Base-by-base conservation (phyloP, 2,329 filamentous ascomycete species). In the Coniochaeta pulveracea region DNA sequence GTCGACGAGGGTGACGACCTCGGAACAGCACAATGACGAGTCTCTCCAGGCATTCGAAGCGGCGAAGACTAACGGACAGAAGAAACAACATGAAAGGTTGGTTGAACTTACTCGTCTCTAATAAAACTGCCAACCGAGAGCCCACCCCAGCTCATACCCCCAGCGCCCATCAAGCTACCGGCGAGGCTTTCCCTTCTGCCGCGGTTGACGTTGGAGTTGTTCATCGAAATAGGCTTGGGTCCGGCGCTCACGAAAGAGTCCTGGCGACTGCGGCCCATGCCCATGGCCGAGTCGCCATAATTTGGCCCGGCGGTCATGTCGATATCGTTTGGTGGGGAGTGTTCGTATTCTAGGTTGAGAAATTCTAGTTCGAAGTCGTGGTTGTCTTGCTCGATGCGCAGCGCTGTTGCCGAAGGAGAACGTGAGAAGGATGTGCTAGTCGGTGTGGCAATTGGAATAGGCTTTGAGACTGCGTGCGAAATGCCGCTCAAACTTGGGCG, bases 61-160 rank as follows among this genome's bases (percentile, higher is more conserved):
- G 22, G 28, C 14, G 18, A 30, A 19, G 4, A n/a, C 21, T 23
- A n/a, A 23, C n/a, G n/a, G n/a, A 15, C 10, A 8, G 11, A 15
- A 14, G 18, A 11, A 22, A 30, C 33, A 34, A 33, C 30, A 18
- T 28, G 38, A 38, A 31, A 39, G 37, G 27, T 27, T 25, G 28
- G 12, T 14, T 23, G 21, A 38, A 65, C 89, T 76, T 76, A 98
- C 91, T 98, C 91, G 63, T 98, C 89, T 57, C 85, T 74, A 57
- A 98, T 91, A 68, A 93, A 96, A 51, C 89, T 96, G 41, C 89
- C 89, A 43, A 96, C 85, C 7, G 89, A 96, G 39, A 94, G 76
- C 43, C 88, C 89, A 52, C 89, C 89, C 88, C 89, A 98, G 59
- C 88, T 95, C 79, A 94, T 86, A 47, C 89, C 88, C 42, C 78